Percentiles rank a stretch among this genome's conserved stretches.
Evolutionary conservation across 75 land plant genomes (phyloP).

Genomic region (Cryptomeria japonica): DNA sequence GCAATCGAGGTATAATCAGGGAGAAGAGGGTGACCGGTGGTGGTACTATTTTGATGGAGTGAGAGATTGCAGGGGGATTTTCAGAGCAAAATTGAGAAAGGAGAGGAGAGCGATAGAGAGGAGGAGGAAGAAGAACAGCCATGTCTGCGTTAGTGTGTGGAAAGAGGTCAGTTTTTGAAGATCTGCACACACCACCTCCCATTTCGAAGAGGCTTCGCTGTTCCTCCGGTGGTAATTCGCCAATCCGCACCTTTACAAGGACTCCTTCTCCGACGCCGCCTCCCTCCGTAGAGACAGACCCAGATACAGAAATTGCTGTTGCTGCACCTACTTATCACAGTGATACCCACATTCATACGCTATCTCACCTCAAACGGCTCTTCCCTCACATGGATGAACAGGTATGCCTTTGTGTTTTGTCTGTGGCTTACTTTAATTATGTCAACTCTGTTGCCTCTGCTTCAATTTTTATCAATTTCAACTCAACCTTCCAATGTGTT

Average conservation of each 20-base stretch:
- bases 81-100: neutral
- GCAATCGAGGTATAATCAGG: neutral
- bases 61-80: neutral
- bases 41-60: neutral
- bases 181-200: constrained; percentile 49
- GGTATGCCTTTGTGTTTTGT: constrained; percentile 8
- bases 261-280: neutral
- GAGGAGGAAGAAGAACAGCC: constrained; percentile 19
- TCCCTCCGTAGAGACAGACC: neutral
- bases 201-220: constrained; percentile 39
- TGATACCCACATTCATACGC: neutral
- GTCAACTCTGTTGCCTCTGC: neutral
- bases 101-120: neutral
- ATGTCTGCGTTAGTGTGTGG: constrained; percentile 66
- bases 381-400: constrained; percentile 53
- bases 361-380: constrained; percentile 32
- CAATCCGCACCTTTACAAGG: constrained; percentile 22
- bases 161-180: constrained; percentile 58
- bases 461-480: neutral
- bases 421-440: neutral
- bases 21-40: neutral
- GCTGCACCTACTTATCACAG: neutral
- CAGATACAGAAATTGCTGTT: neutral
- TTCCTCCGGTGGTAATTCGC: constrained; percentile 30
- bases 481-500: too few relatives aligned